Evolutionary conservation across 1,139 yeast species (phyloP), one percentile per base, ranked within the genome.

Genomic region (Zygoascus hellenicus): DNA sequence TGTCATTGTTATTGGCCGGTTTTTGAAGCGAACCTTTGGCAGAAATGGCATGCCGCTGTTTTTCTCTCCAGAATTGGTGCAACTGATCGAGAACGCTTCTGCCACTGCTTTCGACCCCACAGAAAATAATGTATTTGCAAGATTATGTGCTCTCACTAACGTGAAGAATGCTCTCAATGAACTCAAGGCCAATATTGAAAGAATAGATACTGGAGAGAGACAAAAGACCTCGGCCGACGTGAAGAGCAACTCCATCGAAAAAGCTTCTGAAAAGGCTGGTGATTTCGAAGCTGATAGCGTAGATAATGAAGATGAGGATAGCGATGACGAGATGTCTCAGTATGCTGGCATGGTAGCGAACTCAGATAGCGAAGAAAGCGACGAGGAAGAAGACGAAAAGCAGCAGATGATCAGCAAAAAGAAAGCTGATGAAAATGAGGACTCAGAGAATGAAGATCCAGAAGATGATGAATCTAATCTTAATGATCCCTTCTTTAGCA

Each of bases 171-270:
- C 73, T 1, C 58, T 79, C 22, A 69, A 66, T 6, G 76, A 73
- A 16, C 71, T 80, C 42, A 84, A 80, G 46, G 70, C 76, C 67
- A 75, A 83, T 42, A 76, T 85, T 61, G 77, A 73, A 55, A 36
- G 22, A n/a, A 38, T 41, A 10, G 35, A 13, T 19, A 36, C 15
- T 60, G 55, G 35, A 56, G 58, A 38, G 31, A 42, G 14, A 59
- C 65, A 11, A 70, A 70, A 2, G 59, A 44, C 17, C 11, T 13
- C 14, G 10, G 19, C n/a, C 17, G 28, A 17, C 5, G 29, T 7
- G 15, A 38, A 13, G 9, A n/a, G 22, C 13, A 13, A 10, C 22
- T 16, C 19, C 17, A 9, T 9, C 7, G 17, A 16, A 16, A 9
- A 7, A 13, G 9, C 10, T 10, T 5, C 19, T 9, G 11, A 65